Evolutionary conservation across 331 rosid genomes (phyloP).

Genomic region (Telfairia occidentalis): DNA sequence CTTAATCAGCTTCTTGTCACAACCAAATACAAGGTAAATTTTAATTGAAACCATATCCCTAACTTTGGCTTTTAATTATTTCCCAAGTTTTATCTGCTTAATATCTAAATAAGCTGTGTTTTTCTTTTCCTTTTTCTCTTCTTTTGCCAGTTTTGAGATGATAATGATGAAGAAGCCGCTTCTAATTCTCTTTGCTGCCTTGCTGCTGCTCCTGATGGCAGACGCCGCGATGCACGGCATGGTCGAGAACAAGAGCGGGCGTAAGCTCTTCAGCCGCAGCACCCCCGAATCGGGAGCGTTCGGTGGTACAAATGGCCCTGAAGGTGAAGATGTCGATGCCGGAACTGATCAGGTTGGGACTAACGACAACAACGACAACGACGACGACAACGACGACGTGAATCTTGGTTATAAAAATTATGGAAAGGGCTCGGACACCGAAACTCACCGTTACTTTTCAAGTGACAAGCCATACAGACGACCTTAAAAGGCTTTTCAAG

Average conservation of each 20-base stretch:
- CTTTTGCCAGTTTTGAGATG: neutral
- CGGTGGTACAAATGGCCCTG: neutral
- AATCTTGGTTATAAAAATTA: slow-evolving; percentile 6
- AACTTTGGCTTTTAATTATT: neutral
- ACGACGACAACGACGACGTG: neutral
- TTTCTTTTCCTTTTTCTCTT: neutral
- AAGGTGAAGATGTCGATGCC: neutral
- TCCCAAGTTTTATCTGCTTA: neutral
- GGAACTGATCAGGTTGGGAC: neutral
- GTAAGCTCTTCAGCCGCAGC: neutral
- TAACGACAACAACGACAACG: no score
- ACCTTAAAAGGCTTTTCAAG: neutral
- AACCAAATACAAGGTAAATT: neutral
- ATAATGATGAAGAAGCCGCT: neutral
- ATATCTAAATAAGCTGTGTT: neutral
- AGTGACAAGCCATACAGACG: slow-evolving; percentile 1
- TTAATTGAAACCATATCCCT: neutral
- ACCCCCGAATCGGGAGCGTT: neutral
- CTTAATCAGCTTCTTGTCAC: neutral
- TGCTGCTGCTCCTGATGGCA: neutral
- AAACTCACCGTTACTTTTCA: slow-evolving; percentile 7
- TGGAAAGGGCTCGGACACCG: neutral
- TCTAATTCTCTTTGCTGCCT: neutral
- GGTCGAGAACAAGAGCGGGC: neutral
- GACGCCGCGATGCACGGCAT: neutral